phyloP scores from a whole-genome alignment of 1,284 basidiomycete species.

The Sanghuangporus weigelae region DNA sequence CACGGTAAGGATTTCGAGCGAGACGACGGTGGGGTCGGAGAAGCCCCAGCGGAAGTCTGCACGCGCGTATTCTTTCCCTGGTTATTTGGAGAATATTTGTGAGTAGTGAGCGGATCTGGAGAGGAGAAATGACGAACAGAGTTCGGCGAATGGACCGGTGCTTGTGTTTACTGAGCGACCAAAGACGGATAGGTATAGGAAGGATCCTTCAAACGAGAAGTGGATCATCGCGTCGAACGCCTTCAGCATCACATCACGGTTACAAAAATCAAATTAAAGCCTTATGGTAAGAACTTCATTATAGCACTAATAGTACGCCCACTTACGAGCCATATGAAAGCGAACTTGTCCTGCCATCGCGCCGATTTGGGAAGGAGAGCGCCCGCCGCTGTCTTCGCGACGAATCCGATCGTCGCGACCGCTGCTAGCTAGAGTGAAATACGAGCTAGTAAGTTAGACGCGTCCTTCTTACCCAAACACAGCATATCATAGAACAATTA shows the following conservation, averaged over 20 bases:
- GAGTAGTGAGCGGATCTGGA: conserved; percentile 24
- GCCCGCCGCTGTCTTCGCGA: conserved; percentile 48
- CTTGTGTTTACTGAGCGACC: conserved; percentile 69
- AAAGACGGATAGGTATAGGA: conserved; percentile 69
- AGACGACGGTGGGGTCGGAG: conserved; percentile 73
- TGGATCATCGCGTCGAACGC: conserved; percentile 77
- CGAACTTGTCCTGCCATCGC: conserved; percentile 54
- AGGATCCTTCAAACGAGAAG: conserved; percentile 73
- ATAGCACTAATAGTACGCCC: conserved; percentile 14
- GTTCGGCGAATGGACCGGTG: conserved; percentile 61
- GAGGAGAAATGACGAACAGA: conserved; percentile 50
- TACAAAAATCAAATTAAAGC: not conserved
- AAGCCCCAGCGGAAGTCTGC: conserved; percentile 79
- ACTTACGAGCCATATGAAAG: conserved; percentile 71
- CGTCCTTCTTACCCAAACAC: not conserved
- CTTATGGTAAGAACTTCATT: not conserved
- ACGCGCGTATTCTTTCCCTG: conserved; percentile 63
- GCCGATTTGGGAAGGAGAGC: conserved; percentile 55
- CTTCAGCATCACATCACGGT: conserved; percentile 29
- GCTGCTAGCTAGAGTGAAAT: conserved; percentile 36
- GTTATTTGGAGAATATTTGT: conserved; percentile 21
- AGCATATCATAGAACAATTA: not conserved
- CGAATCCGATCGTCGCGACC: conserved; percentile 43
- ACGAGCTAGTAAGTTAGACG: not conserved
- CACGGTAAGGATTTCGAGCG: conserved; percentile 78